Evolutionary conservation across 2,329 filamentous ascomycete genomes (phyloP).

Genomic region (Elsinoe fawcettii): DNA sequence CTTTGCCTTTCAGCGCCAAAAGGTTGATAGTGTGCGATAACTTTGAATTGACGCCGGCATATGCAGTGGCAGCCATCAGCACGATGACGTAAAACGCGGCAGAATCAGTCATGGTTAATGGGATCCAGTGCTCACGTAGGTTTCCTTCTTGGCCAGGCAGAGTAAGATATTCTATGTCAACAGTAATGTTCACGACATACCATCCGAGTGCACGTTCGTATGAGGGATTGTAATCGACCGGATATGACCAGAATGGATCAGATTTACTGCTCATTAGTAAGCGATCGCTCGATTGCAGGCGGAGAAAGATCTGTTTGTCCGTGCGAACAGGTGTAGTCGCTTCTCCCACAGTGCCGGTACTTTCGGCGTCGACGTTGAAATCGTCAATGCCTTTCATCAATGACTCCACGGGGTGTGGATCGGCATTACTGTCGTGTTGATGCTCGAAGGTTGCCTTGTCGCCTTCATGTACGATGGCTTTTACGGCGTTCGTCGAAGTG

Average conservation of each 20-base stretch:
- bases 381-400: background rate
- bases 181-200: conserved; percentile 8
- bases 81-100: conserved; percentile 7
- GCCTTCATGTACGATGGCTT: too few relatives aligned
- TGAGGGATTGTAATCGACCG: background rate
- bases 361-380: background rate
- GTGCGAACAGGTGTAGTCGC: background rate
- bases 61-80: conserved; percentile 4
- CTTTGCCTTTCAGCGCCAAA: background rate
- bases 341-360: background rate
- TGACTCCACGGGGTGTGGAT: too few relatives aligned
- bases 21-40: background rate
- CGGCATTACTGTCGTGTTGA: too few relatives aligned
- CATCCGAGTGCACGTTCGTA: background rate
- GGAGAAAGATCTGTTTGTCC: background rate
- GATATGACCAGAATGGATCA: conserved; percentile 14
- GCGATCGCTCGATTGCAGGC: background rate
- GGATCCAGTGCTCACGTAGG: background rate
- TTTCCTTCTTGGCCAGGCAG: background rate
- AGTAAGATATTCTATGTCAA: conserved; percentile 1
- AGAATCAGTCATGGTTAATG: conserved; percentile 7
- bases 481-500: too few relatives aligned
- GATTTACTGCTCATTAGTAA: background rate
- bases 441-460: too few relatives aligned
- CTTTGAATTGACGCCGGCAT: background rate